These are phyloP conservation scores for Stephanodiscus minutulus DNA, from an alignment of 108 stramenopile genomes.

Conservation along the genomic window DNA sequence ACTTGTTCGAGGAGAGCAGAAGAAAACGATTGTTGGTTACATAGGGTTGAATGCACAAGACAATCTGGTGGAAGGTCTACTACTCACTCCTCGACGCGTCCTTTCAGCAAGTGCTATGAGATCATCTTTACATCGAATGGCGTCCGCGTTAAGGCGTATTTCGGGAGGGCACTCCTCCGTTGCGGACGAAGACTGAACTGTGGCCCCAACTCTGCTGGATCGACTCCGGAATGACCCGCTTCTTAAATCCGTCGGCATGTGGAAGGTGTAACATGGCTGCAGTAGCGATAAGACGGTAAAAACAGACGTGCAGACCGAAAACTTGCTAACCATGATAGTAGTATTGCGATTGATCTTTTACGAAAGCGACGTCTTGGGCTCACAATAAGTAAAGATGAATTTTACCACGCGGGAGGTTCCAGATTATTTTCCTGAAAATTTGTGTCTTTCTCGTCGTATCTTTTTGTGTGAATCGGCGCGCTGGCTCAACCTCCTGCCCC, in stretches of 20 bases:
- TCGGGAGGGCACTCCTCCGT: background rate
- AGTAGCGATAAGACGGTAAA: background rate
- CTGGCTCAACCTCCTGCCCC: too few species aligned
- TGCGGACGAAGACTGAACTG: background rate
- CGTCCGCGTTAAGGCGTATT: background rate
- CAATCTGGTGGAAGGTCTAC: background rate
- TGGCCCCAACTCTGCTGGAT: background rate
- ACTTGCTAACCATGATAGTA: constrained; percentile 3
- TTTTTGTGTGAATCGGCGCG: too few species aligned
- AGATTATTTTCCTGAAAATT: too few species aligned
- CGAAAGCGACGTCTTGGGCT: too few species aligned
- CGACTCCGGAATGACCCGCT: background rate
- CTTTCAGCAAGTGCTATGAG: constrained; percentile 32
- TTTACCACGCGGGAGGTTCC: too few species aligned
- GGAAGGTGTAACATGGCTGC: constrained; percentile 8
- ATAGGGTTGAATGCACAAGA: background rate
- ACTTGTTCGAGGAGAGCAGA: constrained; percentile 15
- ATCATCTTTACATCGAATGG: constrained; percentile 31
- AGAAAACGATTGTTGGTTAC: background rate
- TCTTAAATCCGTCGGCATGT: background rate
- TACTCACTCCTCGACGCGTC: constrained; percentile 34
- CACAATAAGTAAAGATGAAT: too few species aligned
- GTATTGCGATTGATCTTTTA: background rate
- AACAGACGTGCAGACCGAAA: background rate
- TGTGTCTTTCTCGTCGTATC: too few species aligned